A percentile compares a stretch with the other conserved stretches of the same genome.
Evolutionary conservation across 2,329 filamentous ascomycete species (phyloP).

Genomic region (Lizonia empirigonia): DNA sequence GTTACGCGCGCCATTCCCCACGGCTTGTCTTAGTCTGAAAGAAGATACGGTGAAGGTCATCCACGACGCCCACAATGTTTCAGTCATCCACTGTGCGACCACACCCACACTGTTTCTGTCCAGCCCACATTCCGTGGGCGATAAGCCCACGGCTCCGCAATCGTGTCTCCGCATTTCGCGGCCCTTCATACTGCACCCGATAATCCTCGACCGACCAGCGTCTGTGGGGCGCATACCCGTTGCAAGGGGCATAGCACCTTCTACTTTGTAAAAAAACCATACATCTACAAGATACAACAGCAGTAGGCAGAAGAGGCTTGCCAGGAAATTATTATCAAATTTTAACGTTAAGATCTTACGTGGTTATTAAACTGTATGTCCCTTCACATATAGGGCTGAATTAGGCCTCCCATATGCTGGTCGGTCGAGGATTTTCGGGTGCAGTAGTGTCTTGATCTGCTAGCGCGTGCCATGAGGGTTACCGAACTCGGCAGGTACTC

Average conservation of each 20-base stretch:
- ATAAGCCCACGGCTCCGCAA: constrained; percentile 26
- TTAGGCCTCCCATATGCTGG: too few relatives aligned
- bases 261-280: too few relatives aligned
- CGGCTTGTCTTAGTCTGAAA: constrained; percentile 20
- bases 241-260: too few relatives aligned
- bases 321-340: too few relatives aligned
- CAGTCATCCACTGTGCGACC: constrained; percentile 14
- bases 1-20: constrained; percentile 19
- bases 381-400: too few relatives aligned
- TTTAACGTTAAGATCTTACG: too few relatives aligned
- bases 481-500: constrained; percentile 20
- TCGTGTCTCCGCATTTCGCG: constrained; percentile 20
- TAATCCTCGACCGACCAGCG: too few relatives aligned
- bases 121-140: constrained; percentile 22
- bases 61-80: constrained; percentile 17
- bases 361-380: too few relatives aligned
- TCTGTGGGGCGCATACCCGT: too few relatives aligned
- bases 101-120: constrained; percentile 21
- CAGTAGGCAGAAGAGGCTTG: too few relatives aligned
- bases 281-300: too few relatives aligned
- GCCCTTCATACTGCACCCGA: not conserved
- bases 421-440: too few relatives aligned
- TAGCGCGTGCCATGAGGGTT: constrained; percentile 9
- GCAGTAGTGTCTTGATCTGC: constrained; percentile 8
- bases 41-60: constrained; percentile 17